These are phyloP conservation scores for Paraphaeosphaeria minitans DNA, from an alignment of 2,329 filamentous ascomycete species.

Conservation along the genomic window DNA sequence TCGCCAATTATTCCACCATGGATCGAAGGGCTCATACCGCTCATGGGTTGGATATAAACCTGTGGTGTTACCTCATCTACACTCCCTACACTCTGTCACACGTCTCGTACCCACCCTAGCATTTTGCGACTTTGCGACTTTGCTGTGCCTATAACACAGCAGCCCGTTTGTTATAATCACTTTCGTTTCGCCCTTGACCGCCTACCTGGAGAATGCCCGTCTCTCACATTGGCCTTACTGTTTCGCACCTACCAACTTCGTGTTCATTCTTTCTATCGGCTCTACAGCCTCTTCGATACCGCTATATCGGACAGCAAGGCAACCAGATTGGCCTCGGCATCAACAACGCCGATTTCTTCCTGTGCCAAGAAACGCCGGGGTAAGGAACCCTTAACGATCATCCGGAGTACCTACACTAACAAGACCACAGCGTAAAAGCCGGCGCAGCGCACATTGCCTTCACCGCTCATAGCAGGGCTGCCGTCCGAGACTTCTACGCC, in stretches of 20 bases:
- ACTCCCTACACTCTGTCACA: conserved; percentile 16
- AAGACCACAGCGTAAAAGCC: conserved; percentile 50
- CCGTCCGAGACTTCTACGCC: conserved; percentile 74
- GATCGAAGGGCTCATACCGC: conserved; percentile 29
- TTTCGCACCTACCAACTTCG: conserved; percentile 77
- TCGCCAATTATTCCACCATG: conserved; percentile 32
- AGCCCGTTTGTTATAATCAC: conserved; percentile 15
- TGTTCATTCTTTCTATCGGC: conserved; percentile 83
- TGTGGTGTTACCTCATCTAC: conserved; percentile 29
- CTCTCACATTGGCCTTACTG: conserved; percentile 68
- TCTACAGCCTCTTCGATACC: conserved; percentile 77
- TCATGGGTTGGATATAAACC: conserved; percentile 42
- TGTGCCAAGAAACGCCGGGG: conserved; percentile 66
- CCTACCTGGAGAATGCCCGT: conserved; percentile 58
- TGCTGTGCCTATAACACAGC: conserved; percentile 19
- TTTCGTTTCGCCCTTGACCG: conserved; percentile 23
- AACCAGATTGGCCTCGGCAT: conserved; percentile 67
- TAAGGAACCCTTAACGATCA: conserved; percentile 42
- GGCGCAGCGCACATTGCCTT: conserved; percentile 69
- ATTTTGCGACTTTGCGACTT: conserved; percentile 16
- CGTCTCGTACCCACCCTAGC: conserved; percentile 18
- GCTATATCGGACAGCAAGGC: conserved; percentile 68
- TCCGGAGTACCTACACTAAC: conserved; percentile 30
- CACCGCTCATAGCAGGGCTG: conserved; percentile 67
- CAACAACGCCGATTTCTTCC: conserved; percentile 66